Conservation (phyloP, 2,329 filamentous ascomycete species). For the Colletotrichum sp. region DNA sequence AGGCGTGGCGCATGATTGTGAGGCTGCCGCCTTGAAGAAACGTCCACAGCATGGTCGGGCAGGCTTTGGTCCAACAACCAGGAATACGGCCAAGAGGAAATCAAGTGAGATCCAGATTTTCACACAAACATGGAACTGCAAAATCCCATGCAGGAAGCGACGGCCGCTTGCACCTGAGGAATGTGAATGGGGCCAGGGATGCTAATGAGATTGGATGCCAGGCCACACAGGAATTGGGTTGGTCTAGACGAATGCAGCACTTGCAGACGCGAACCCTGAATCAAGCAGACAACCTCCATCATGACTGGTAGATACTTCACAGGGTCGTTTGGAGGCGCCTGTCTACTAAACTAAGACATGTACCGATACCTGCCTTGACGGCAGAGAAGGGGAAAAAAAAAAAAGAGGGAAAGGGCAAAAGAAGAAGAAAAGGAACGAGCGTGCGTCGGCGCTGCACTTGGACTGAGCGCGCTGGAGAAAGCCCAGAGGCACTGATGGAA, state of each 20-base stretch:
- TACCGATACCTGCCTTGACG: neutral
- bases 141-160: neutral
- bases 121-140: neutral
- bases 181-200: slow-evolving; percentile 13
- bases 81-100: neutral
- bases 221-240: slow-evolving; percentile 11
- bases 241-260: slow-evolving; percentile 19
- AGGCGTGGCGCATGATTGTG: neutral
- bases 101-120: slow-evolving; percentile 1
- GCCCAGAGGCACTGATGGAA: neutral
- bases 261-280: neutral
- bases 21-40: neutral
- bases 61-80: neutral
- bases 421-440: neutral
- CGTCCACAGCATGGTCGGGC: neutral
- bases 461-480: neutral
- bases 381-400: neutral
- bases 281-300: neutral
- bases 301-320: neutral
- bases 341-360: neutral
- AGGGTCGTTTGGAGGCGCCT: neutral
- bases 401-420: neutral
- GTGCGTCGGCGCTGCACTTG: neutral
- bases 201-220: slow-evolving; percentile 12
- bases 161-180: slow-evolving; percentile 3